These are phyloP conservation scores for Coemansia sp. DNA, from an alignment of 192 early-diverging fungal species.

Conservation along the genomic window DNA sequence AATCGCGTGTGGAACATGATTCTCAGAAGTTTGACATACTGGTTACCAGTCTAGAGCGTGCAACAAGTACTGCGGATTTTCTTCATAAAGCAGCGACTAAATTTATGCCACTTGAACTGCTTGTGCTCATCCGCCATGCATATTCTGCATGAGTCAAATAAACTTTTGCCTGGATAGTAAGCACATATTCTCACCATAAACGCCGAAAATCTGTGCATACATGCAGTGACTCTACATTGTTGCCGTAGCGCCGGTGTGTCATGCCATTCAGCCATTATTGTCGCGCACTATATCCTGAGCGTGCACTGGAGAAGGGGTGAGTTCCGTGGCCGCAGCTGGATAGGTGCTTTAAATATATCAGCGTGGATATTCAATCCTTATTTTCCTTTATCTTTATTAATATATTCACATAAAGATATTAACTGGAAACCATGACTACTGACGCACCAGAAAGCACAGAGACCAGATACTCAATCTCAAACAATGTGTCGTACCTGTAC, in stretches of 20 bases:
- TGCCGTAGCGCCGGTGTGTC: background rate
- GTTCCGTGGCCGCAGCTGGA: too few species aligned
- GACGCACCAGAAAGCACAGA: constrained; percentile 7
- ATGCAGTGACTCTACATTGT: background rate
- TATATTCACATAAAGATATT: background rate
- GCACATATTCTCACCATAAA: background rate
- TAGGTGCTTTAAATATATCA: too few species aligned
- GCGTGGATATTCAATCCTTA: background rate
- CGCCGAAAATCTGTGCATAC: background rate
- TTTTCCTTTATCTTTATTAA: background rate
- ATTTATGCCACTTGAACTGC: too few species aligned
- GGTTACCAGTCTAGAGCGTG: too few species aligned
- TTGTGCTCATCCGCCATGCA: too few species aligned
- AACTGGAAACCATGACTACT: background rate
- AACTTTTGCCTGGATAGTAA: too few species aligned
- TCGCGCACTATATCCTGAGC: too few species aligned
- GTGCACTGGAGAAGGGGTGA: too few species aligned
- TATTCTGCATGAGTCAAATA: background rate
- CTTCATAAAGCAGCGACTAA: too few species aligned
- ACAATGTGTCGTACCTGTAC: constrained; percentile 50
- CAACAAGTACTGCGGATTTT: too few species aligned
- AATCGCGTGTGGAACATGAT: too few species aligned
- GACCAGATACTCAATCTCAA: constrained; percentile 29
- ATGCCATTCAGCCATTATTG: background rate
- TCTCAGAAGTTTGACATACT: too few species aligned